Evolutionary conservation across 164 flowering plant genomes (phyloP), one percentile per base, ranked within the genome.

Genomic region (Stephania japonica): DNA sequence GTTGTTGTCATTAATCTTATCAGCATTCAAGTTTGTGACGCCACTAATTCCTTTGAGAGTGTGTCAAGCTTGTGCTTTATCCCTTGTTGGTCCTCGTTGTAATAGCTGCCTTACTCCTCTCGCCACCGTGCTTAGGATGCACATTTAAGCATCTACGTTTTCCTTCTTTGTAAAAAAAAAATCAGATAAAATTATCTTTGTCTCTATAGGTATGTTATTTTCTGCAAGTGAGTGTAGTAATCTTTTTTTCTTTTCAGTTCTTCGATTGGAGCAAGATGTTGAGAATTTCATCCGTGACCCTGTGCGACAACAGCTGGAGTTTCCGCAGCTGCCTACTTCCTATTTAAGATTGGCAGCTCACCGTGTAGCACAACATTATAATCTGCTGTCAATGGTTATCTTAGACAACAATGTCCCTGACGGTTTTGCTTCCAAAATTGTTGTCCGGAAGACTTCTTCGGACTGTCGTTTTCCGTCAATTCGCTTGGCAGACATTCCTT

Each of bases 311-410:
- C 98, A 93, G 75, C 73, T 96, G 25, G 98, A 93, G 82, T 93
- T 96, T 79, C 97, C 85, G 78, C 98, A 93, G 80, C 80, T 96
- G 72, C 97, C 98, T n/a, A 96, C 98, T n/a, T 96, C 99, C 53
- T 96, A 96, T 80, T 77, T 93, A 66, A 84, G 99, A 32, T 80
- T 96, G 83, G 98, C 99, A 69, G 99, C 98, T 42, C 99, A 96
- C 74, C 97, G 99, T 21, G 89, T 96, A 59, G 99, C 99, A 19
- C 99, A 93, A 76, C 99, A 96, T 83, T 96, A 96, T 79, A 80
- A 83, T 26, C 78, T 96, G 73, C 97, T 90, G 81, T 93, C 99
- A 7, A 93, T 89, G 91, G 98, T 93, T 76, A 71, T 91, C 27
- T 64, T 85, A 67, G 98, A 96, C 77, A 85, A 84, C 75, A 86